Base-by-base conservation (phyloP, 2,329 filamentous ascomycete species). In the Aureobasidium lini region DNA sequence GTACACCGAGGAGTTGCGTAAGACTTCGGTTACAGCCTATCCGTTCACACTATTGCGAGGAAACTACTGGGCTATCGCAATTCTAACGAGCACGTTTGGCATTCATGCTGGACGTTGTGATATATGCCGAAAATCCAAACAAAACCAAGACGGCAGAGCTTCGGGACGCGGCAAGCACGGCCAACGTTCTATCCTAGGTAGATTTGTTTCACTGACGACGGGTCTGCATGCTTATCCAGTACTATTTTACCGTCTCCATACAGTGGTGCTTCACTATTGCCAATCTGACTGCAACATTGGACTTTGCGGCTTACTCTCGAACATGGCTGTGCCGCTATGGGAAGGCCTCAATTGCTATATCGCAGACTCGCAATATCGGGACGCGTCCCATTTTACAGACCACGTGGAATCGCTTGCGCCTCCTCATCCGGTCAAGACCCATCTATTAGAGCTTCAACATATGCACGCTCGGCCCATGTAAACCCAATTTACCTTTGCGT, bases 371-470 rank as follows among this genome's bases (percentile, higher is more conserved):
- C 40, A 44, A 44, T 23, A 31, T 34, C 4, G 16, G 23, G 9
- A n/a, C 39, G 50, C 37, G 36, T 32, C 8, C 49, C 31, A 29
- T 8, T 39, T n/a, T n/a, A 10, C 28, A 18, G 28, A 23, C 31
- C 52, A 56, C 40, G 49, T 42, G 49, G n/a, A n/a, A 44, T 56
- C 52, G 52, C 52, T 56, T 56, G 40, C 29, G 13, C 28, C 39
- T 36, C 40, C 40, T 28, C 11, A 36, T 56, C 23, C 23, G 39
- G 52, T 34, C 39, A 44, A 56, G 49, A 36, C n/a, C 40, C 40
- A 56, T 56, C 39, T 44, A 56, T 56, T 56, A 56, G 31, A 56
- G 52, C 52, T 43, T 56, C 31, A 44, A 15, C 39, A 34, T 23
- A 36, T 43, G 52, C 31, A 44, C 52, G 31, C 52, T 43, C 40